These are phyloP conservation scores for Candida smagusa DNA, from an alignment of 1,139 yeast genomes.

Conservation along the genomic window DNA sequence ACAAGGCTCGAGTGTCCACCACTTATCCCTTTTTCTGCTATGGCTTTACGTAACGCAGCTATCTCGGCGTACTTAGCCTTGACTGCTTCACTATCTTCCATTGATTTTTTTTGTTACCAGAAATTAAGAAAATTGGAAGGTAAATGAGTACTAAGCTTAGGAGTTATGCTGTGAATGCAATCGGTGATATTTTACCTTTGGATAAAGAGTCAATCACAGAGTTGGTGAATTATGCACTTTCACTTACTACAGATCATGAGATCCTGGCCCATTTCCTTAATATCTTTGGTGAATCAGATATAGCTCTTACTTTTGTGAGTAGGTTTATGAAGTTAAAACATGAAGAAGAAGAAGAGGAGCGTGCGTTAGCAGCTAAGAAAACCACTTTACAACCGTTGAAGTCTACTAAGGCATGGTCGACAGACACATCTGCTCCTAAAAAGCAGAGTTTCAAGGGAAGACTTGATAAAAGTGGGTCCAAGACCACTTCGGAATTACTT, in stretches of 20 bases:
- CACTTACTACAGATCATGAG: conserved; percentile 39
- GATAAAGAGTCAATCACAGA: conserved; percentile 23
- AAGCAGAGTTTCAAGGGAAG: conserved; percentile 19
- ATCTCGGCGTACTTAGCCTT: conserved; percentile 33
- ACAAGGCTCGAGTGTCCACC: conserved; percentile 1
- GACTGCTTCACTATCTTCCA: conserved; percentile 15
- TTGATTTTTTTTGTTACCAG: background rate
- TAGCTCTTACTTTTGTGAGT: conserved; percentile 36
- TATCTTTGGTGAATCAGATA: conserved; percentile 52
- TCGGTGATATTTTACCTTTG: conserved; percentile 46
- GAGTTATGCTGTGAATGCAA: conserved; percentile 29
- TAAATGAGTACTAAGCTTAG: conserved; percentile 18
- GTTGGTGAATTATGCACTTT: conserved; percentile 47
- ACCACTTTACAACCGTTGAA: conserved; percentile 11
- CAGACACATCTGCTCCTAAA: conserved; percentile 12
- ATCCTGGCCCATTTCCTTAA: conserved; percentile 49
- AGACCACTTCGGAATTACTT: conserved; percentile 38
- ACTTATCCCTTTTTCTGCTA: conserved; percentile 16
- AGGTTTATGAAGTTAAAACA: conserved; percentile 24
- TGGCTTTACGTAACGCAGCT: conserved; percentile 29
- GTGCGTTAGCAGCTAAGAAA: conserved; percentile 3
- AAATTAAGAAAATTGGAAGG: conserved; percentile 1
- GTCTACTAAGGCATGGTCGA: conserved; percentile 9
- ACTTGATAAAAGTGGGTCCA: conserved; percentile 21
- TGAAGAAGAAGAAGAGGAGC: conserved; percentile 16